phyloP scores from a whole-genome alignment of 2,329 filamentous ascomycete species.

The Colletotrichum caudatum region DNA sequence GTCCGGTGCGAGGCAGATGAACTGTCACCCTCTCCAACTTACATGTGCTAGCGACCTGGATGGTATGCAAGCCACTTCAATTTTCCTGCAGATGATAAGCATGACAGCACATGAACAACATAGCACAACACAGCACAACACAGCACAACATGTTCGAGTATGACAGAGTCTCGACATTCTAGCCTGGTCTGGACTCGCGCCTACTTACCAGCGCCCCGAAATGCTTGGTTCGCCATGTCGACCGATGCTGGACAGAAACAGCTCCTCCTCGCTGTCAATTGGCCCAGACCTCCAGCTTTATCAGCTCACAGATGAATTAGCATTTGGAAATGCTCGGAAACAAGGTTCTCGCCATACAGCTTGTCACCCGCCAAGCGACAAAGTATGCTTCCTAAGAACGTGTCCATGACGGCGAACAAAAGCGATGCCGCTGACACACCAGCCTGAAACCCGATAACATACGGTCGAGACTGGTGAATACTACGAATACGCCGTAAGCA shows the following conservation, averaged over 20 bases:
- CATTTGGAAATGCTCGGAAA: not conserved
- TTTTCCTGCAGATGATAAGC: not conserved
- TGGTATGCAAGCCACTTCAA: constrained; percentile 18
- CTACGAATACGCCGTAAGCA: not conserved
- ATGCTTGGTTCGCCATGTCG: constrained; percentile 32
- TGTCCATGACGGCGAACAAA: not conserved
- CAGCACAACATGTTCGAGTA: not conserved
- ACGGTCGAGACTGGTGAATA: not conserved
- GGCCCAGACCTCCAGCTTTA: not conserved
- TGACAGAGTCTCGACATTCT: not conserved
- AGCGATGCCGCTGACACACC: constrained; percentile 6
- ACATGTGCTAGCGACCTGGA: not conserved
- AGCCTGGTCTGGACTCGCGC: not conserved
- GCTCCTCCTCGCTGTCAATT: not conserved
- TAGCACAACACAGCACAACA: no score
- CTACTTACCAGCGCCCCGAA: constrained; percentile 1
- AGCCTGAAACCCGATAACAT: not conserved
- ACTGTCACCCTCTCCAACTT: not conserved
- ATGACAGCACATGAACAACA: no score
- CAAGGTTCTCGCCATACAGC: constrained; percentile 16
- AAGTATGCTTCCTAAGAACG: not conserved
- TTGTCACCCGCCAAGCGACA: constrained; percentile 24
- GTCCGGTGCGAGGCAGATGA: no score
- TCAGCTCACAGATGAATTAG: not conserved
- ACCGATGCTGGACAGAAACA: constrained; percentile 16